phyloP scores from a whole-genome alignment of 2,329 filamentous ascomycete genomes.

The Leptographium radiaticola region DNA sequence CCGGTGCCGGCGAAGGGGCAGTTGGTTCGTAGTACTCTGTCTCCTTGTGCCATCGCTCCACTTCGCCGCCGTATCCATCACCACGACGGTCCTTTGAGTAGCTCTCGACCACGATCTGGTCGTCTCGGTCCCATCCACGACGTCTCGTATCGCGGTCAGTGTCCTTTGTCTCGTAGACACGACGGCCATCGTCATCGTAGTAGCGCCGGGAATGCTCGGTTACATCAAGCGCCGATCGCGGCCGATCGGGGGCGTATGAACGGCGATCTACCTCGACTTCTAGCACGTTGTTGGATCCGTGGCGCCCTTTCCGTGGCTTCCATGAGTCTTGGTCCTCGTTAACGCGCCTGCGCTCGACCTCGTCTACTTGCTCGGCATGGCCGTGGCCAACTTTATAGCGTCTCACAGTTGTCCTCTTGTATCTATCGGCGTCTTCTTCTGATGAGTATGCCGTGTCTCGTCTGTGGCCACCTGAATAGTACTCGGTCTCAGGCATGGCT shows the following conservation, averaged over 20 bases:
- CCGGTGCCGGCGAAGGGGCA: slow-evolving; percentile 29
- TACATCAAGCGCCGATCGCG: slow-evolving; percentile 36
- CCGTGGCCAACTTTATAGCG: slow-evolving; percentile 37
- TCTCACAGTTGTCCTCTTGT: slow-evolving; percentile 34
- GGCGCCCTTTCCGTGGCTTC: slow-evolving; percentile 15
- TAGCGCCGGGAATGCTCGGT: slow-evolving; percentile 15
- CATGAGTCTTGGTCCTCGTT: slow-evolving; percentile 20
- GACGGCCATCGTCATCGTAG: slow-evolving; percentile 19
- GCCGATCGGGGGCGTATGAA: slow-evolving; percentile 31
- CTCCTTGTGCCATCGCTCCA: slow-evolving; percentile 48
- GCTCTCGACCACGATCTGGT: slow-evolving; percentile 35
- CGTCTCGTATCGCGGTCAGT: slow-evolving; percentile 17
- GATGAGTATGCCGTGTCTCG: slow-evolving; percentile 4
- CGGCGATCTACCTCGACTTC: slow-evolving; percentile 32
- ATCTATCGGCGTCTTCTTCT: slow-evolving; percentile 24
- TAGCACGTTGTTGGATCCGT: slow-evolving; percentile 24
- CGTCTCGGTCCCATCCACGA: slow-evolving; percentile 22
- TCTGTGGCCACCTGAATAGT: slow-evolving; percentile 6
- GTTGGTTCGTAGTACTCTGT: slow-evolving; percentile 47
- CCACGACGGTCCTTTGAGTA: slow-evolving; percentile 37
- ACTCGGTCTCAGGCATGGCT: slow-evolving; percentile 8
- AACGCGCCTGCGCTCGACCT: slow-evolving; percentile 17
- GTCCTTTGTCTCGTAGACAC: slow-evolving; percentile 32
- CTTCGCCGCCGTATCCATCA: slow-evolving; percentile 30
- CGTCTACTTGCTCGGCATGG: slow-evolving; percentile 25